phyloP scores from a whole-genome alignment of 352 stramenopile species.

The Phytophthora ohioensis region DNA sequence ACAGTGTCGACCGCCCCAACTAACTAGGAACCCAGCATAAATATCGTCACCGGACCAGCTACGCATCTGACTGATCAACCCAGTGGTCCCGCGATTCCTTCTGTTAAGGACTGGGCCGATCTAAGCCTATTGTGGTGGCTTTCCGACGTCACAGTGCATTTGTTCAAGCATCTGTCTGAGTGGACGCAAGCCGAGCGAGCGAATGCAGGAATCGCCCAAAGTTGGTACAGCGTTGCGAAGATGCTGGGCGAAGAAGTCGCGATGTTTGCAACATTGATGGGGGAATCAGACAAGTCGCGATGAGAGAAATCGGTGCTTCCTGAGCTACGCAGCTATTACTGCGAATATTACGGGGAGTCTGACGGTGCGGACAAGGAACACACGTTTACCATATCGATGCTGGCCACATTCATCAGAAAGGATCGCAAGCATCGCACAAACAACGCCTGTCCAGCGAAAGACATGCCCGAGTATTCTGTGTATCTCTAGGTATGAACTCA shows the following conservation, averaged over 20 bases:
- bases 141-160: neutral
- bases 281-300: neutral
- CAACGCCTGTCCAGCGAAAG: neutral
- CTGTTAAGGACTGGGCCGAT: constrained; percentile 6
- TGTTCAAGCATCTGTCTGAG: constrained; percentile 8
- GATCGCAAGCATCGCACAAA: too few species aligned
- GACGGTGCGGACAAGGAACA: too few species aligned
- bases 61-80: neutral
- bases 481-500: neutral
- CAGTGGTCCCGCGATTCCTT: neutral
- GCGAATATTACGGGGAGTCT: too few species aligned
- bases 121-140: constrained; percentile 7
- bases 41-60: neutral
- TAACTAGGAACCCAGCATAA: too few species aligned
- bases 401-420: too few species aligned
- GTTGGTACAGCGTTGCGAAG: constrained; percentile 4
- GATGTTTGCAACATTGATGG: neutral
- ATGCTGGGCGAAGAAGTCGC: neutral
- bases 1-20: too few species aligned
- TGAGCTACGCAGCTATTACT: too few species aligned
- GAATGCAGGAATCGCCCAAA: neutral
- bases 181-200: constrained; percentile 1
- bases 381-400: too few species aligned
- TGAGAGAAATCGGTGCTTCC: too few species aligned
- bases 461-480: neutral